Evolutionary conservation across 768 basidiomycete species (phyloP), one percentile per base, ranked within the genome.

Genomic region (Termitomyces sp.): DNA sequence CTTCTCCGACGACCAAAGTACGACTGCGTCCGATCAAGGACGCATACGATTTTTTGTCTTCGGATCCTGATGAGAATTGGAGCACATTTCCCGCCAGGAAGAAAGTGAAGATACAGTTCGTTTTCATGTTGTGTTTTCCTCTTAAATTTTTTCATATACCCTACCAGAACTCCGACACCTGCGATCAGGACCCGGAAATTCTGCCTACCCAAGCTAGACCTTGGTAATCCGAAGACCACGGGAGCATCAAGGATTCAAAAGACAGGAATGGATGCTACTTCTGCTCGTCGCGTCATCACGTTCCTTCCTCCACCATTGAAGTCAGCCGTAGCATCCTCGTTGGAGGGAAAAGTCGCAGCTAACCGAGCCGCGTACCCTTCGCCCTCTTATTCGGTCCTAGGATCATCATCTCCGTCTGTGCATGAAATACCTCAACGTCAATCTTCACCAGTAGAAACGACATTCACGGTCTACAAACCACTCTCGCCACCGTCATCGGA

Each of bases 51-150:
- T 67, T 67, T 52, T 42, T 58, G 9, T 51, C 48, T 4, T 46
- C 60, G 7, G 71, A 75, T 49, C 55, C 67, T 2, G 74, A 75
- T 46, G 71, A 73, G 49, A 62, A 68, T 19, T 76, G 74, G 74
- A 69, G 66, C 21, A 75, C 75, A 1, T 59, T 76, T 12, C 71
- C 70, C 5, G n/a, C 55, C 4, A 64, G 67, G 21, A 75, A 71
- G 61, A 72, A 67, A 55, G 42, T 41, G 7, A 73, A 71, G 38
- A 35, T 50, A 8, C 65, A 54, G 69, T 68, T 17, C 17, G 57
- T 35, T 41, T 33, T 19, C 19, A 12, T 38, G 9, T 3, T 6
- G 5, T 15, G 10, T 42, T 40, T 49, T 23, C 15, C 12, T 49
- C 21, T 7, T 21, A 0, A 28, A 21, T 33, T 15, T 47, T 21